Conservation (phyloP, 2,329 filamentous ascomycete species). For the Alternaria angustiovoidea region DNA sequence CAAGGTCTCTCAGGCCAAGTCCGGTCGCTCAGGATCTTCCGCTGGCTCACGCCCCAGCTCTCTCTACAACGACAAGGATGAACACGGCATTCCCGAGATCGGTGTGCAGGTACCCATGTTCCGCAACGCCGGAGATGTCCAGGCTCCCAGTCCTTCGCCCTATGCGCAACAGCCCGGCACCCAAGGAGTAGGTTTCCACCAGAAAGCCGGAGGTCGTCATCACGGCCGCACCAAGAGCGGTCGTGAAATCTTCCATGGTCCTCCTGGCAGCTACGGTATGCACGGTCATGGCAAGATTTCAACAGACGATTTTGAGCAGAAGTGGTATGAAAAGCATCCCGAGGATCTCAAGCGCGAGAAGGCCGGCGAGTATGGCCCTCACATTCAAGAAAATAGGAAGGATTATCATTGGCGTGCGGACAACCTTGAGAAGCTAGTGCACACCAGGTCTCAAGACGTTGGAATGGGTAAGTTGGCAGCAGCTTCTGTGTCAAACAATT, state of each 20-base stretch:
- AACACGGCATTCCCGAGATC: conserved; percentile 91
- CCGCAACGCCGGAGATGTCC: conserved; percentile 89
- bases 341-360: conserved; percentile 79
- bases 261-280: conserved; percentile 90
- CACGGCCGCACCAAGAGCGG: conserved; percentile 73
- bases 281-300: conserved; percentile 83
- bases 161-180: conserved; percentile 51
- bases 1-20: conserved; percentile 33
- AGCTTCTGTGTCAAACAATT: conserved; percentile 42
- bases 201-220: conserved; percentile 63
- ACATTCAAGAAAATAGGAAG: conserved; percentile 65
- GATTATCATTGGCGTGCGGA: conserved; percentile 90
- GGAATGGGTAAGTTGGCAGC: conserved; percentile 59
- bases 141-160: conserved; percentile 86
- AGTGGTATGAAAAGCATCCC: conserved; percentile 92
- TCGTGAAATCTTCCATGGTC: conserved; percentile 72
- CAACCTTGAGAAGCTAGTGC: conserved; percentile 88
- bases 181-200: conserved; percentile 61
- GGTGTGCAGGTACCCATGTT: conserved; percentile 94
- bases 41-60: conserved; percentile 61
- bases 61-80: conserved; percentile 67
- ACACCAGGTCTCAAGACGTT: conserved; percentile 64
- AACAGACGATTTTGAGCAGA: conserved; percentile 84
- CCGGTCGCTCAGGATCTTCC: conserved; percentile 45
- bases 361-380: conserved; percentile 68